Evolutionary conservation across 106 monocot genomes (phyloP).

Genomic region (Cymbidium sinense): DNA sequence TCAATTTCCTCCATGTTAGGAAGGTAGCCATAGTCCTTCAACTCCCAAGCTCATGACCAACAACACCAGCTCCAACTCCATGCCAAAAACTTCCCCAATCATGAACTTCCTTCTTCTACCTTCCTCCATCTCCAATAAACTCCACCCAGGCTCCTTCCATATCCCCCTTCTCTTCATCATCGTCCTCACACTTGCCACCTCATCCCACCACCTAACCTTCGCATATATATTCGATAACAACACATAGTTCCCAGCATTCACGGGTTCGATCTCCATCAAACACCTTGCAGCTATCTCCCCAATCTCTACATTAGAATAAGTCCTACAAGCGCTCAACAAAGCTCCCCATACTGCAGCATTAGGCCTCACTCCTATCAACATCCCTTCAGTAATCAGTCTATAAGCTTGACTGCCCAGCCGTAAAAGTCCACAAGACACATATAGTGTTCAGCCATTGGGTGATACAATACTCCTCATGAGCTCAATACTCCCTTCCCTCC

Average conservation of each 20-base stretch:
- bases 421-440: conserved; percentile 35
- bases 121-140: conserved; percentile 18
- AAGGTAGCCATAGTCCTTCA: too few species aligned
- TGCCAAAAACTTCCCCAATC: too few species aligned
- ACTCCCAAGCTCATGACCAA: too few species aligned
- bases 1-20: background rate
- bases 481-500: conserved; percentile 13
- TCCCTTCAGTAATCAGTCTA: conserved; percentile 14
- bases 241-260: too few species aligned
- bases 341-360: conserved; percentile 29
- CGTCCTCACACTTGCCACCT: too few species aligned
- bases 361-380: conserved; percentile 7
- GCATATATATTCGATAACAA: too few species aligned
- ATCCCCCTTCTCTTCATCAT: conserved; percentile 33
- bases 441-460: conserved; percentile 24
- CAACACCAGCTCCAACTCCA: too few species aligned
- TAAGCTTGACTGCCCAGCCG: conserved; percentile 31
- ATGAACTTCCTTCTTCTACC: conserved; percentile 17
- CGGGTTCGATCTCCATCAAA: too few species aligned
- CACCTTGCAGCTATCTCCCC: conserved; percentile 15
- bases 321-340: too few species aligned
- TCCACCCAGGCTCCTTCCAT: conserved; percentile 35
- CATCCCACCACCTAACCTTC: too few species aligned
- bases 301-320: conserved; percentile 20
- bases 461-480: conserved; percentile 18